Evolutionary conservation across 345 rosid genomes (phyloP).

Genomic region (Sisymbrium irio): DNA sequence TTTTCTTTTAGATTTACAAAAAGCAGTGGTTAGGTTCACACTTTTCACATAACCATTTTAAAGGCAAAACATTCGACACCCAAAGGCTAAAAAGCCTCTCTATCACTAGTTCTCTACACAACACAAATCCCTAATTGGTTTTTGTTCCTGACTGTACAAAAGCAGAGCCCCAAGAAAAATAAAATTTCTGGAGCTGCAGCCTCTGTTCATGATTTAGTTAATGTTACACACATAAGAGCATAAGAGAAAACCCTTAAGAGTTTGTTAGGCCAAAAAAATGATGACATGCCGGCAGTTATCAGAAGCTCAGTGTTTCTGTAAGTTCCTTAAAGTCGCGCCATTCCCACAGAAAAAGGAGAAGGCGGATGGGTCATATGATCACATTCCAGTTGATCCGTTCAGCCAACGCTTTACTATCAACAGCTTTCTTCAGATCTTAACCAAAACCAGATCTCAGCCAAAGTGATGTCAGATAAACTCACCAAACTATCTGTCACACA

Average conservation of each 20-base stretch:
- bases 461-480: constrained; percentile 15
- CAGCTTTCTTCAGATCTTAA: constrained; percentile 7
- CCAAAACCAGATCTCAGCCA: constrained; percentile 13
- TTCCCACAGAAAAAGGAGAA: constrained; percentile 38
- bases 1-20: constrained; percentile 1
- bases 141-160: constrained; percentile 30
- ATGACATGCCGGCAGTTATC: constrained; percentile 16
- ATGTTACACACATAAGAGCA: constrained; percentile 13
- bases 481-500: constrained; percentile 13
- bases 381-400: constrained; percentile 11
- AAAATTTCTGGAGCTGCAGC: constrained; percentile 23
- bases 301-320: constrained; percentile 24
- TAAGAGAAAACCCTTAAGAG: neutral
- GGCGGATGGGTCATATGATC: constrained; percentile 23
- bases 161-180: constrained; percentile 22
- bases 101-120: constrained; percentile 34
- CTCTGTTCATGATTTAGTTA: constrained; percentile 25
- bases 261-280: constrained; percentile 20
- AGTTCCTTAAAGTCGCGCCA: constrained; percentile 29
- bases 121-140: constrained; percentile 13
- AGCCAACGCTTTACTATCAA: constrained; percentile 13
- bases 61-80: constrained; percentile 20
- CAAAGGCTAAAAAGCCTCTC: constrained; percentile 4
- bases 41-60: constrained; percentile 3
- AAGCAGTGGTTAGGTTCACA: constrained; percentile 10